phyloP scores from a whole-genome alignment of 2,329 filamentous ascomycete species.

The Cordyceps pruinosa region DNA sequence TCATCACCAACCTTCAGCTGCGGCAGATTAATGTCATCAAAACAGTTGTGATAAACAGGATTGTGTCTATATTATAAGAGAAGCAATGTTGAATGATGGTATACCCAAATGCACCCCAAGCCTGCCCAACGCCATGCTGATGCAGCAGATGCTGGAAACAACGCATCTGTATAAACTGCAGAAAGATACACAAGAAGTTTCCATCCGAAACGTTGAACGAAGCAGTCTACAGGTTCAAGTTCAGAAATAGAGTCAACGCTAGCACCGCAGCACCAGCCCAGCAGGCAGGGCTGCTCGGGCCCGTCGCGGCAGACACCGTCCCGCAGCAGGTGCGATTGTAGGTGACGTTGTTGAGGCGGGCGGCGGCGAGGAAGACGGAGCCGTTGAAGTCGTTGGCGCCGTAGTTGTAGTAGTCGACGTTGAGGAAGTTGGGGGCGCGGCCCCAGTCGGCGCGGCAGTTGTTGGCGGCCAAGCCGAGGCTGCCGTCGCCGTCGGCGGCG shows the following conservation, averaged over 20 bases:
- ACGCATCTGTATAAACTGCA: background rate
- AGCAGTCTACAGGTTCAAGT: background rate
- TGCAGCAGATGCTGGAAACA: background rate
- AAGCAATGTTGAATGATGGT: background rate
- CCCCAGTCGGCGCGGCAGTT: conserved; percentile 58
- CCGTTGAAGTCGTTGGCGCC: conserved; percentile 49
- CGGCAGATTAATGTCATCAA: background rate
- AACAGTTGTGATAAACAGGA: background rate
- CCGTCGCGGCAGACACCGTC: conserved; percentile 24
- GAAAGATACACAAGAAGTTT: background rate
- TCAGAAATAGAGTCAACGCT: conserved; percentile 17
- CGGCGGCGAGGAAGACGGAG: conserved; percentile 70
- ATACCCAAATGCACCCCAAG: background rate
- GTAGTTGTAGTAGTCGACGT: conserved; percentile 80
- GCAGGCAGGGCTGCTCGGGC: conserved; percentile 12
- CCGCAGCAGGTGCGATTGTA: conserved; percentile 57
- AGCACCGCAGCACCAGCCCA: conserved; percentile 15
- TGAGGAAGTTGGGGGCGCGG: conserved; percentile 66
- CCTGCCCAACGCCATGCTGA: conserved; percentile 6
- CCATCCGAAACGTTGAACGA: background rate
- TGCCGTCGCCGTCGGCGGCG: conserved; percentile 55
- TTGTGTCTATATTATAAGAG: background rate
- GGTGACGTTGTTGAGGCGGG: conserved; percentile 63
- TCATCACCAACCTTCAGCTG: background rate
- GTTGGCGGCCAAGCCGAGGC: conserved; percentile 56